Evolutionary conservation across 192 early-diverging fungal species (phyloP).

Genomic region (Coemansia sp.): DNA sequence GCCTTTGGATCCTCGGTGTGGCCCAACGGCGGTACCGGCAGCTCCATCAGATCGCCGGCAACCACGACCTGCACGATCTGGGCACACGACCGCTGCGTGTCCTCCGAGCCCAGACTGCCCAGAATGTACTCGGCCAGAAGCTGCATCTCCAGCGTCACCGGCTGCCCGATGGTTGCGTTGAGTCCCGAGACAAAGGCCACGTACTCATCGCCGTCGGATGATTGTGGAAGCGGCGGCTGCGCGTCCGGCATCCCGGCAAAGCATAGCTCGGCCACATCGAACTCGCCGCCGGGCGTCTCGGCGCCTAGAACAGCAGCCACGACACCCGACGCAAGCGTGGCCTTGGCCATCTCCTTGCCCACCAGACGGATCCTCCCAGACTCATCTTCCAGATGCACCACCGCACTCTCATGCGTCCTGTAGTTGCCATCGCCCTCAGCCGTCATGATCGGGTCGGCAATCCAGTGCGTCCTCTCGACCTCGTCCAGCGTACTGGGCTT

Average conservation of each 20-base stretch:
- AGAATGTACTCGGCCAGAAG: conserved; percentile 76
- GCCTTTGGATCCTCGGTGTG: conserved; percentile 49
- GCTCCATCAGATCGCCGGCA: conserved; percentile 69
- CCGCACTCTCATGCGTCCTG: conserved; percentile 58
- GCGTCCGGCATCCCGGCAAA: conserved; percentile 61
- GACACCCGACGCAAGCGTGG: conserved; percentile 74
- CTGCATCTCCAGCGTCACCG: conserved; percentile 63
- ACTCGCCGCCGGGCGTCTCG: conserved; percentile 75
- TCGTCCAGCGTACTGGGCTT: conserved; percentile 93
- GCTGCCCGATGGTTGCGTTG: conserved; percentile 52
- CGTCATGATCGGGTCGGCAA: conserved; percentile 34
- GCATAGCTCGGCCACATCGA: conserved; percentile 84
- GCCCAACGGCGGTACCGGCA: conserved; percentile 47
- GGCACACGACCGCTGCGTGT: conserved; percentile 59
- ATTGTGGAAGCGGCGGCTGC: conserved; percentile 43
- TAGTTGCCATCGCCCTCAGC: conserved; percentile 70
- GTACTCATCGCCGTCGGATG: conserved; percentile 58
- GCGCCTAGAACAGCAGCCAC: conserved; percentile 78
- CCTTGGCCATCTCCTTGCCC: conserved; percentile 59
- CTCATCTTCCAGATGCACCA: conserved; percentile 83
- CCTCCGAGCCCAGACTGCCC: conserved; percentile 65
- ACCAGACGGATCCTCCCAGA: conserved; percentile 81
- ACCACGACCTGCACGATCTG: conserved; percentile 74
- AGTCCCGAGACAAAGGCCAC: conserved; percentile 86
- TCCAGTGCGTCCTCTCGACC: conserved; percentile 78